Conservation (phyloP, 345 rosid species). For the Syzygium oleosum region DNA sequence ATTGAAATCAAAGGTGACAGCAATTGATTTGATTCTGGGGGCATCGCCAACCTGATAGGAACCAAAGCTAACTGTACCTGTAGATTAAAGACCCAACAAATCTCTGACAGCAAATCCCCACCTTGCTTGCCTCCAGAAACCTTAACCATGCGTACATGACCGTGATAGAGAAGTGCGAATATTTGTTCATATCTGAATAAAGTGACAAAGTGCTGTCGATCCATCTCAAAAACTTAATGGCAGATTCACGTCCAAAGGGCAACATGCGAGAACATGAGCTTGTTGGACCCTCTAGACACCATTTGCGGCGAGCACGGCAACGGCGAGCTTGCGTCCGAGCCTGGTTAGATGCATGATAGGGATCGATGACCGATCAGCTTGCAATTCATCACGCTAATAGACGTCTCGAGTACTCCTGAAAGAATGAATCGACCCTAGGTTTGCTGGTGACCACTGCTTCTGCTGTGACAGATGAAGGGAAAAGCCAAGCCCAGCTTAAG, state of each 20-base stretch:
- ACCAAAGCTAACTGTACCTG: background rate
- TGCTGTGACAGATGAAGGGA: background rate
- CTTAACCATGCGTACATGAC: background rate
- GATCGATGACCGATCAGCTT: background rate
- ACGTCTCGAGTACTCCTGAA: background rate
- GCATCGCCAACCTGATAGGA: background rate
- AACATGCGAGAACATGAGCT: background rate
- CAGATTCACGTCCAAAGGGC: background rate
- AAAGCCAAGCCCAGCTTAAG: background rate
- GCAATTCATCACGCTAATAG: background rate
- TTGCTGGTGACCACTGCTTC: background rate
- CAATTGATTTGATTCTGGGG: background rate
- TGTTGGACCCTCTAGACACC: background rate
- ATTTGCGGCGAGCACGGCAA: background rate
- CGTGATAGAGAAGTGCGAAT: background rate
- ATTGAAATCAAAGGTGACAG: background rate
- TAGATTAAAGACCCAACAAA: background rate
- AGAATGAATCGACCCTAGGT: background rate
- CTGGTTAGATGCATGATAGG: background rate
- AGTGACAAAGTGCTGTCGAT: background rate
- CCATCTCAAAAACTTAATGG: background rate
- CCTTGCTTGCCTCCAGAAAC: background rate
- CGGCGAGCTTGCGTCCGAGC: background rate
- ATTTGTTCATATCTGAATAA: background rate
- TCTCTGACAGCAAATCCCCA: background rate